Conservation (phyloP, 495 filamentous ascomycete species). For the Penicillium lividum region DNA sequence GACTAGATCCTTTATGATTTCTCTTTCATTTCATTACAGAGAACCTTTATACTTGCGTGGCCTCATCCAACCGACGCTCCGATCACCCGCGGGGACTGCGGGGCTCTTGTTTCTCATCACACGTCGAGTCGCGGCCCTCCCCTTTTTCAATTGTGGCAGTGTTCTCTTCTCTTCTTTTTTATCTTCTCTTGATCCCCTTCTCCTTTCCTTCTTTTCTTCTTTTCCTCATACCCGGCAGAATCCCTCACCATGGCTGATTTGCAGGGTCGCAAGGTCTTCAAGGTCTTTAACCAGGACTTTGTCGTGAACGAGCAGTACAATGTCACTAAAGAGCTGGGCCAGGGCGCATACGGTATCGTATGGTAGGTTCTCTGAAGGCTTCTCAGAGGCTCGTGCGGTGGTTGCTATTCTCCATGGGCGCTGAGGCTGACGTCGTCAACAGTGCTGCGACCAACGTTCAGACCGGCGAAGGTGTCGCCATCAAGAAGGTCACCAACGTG, state of each 20-base stretch:
- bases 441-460: slow-evolving; percentile 91
- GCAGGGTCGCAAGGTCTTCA: slow-evolving; percentile 91
- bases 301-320: slow-evolving; percentile 97
- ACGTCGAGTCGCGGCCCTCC: slow-evolving; percentile 9
- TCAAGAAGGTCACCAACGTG: slow-evolving; percentile 99
- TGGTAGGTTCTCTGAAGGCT: slow-evolving; percentile 62
- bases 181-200: slow-evolving; percentile 10
- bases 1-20: slow-evolving; percentile 1
- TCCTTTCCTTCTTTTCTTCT: slow-evolving; percentile 10
- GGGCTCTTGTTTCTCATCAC: slow-evolving; percentile 26
- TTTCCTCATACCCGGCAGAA: slow-evolving; percentile 10
- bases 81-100: slow-evolving; percentile 34
- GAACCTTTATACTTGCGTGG: slow-evolving; percentile 1
- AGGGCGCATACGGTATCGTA: slow-evolving; percentile 98
- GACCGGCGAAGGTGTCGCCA: slow-evolving; percentile 93
- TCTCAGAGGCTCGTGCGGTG: background rate
- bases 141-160: slow-evolving; percentile 11
- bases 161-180: slow-evolving; percentile 8
- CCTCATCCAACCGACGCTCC: slow-evolving; percentile 12
- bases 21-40: background rate
- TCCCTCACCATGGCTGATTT: slow-evolving; percentile 66
- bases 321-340: slow-evolving; percentile 97
- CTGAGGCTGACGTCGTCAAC: slow-evolving; percentile 11
- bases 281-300: slow-evolving; percentile 99
- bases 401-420: background rate